Evolutionary conservation across 257 asterid genomes (phyloP), one percentile per base, ranked within the genome.

Genomic region (Knoxia roxburghii): DNA sequence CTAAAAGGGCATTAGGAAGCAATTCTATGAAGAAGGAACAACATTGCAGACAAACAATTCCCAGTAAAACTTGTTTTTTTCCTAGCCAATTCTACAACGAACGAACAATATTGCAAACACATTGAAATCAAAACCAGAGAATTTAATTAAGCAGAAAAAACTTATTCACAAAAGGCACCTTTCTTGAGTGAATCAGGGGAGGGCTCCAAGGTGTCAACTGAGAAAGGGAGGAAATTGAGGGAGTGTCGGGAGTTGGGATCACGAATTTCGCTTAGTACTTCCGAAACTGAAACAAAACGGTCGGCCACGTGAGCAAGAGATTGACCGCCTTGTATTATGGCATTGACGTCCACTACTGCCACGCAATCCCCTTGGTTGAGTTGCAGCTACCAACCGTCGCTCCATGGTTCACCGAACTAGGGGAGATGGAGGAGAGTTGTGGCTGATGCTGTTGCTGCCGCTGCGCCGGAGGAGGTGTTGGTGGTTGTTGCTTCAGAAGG

Each of bases 341-440:
- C 96, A 79, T 90, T 94, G 61, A 96, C 98, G 55, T 94, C 99
- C 35, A 94, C 95, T 30, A 94, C 93, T 13, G 98, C 98, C 61
- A 94, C 0, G 90, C 83, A 48, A 94, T 85, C 24, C 98, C 98
- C 73, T 84, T 86, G 1, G 88, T 74, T 21, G 98, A 90, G 59
- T 80, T 81, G 84, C 98, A 93, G 74, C 84, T 88, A 39, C 87
- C 90, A 14, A 90, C 98, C 64, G 79, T 37, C 41, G 52, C 74
- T 26, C 85, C 80, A n/a, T 14, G 52, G 8, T 18, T 21, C 2
- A 77, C 29, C 21, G 45, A 7, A 20, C 29, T 35, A 37, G 54
- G 41, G 27, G 72, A 24, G 48, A n/a, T n/a, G 13, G 39, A 1
- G 24, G 57, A 69, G 68, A 11, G n/a, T n/a, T n/a, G n/a, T n/a